A percentile compares a stretch with the other conserved stretches of the same genome.
Evolutionary conservation across 225 moss, liverwort and hornwort genomes (phyloP).

Genomic region (Bryoerythrophyllum caledonicum): DNA sequence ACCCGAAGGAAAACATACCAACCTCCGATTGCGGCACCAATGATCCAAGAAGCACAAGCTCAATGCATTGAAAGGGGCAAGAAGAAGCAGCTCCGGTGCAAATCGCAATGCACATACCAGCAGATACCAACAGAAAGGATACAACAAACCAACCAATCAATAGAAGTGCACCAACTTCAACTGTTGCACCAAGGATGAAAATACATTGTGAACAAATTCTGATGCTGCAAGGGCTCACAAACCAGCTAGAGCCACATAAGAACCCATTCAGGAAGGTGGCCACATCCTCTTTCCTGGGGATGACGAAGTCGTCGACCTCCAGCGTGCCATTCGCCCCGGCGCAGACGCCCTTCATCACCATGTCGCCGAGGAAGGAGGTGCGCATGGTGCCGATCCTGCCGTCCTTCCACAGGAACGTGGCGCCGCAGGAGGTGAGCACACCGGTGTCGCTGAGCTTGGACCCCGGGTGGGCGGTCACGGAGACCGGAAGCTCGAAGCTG

Average conservation of each 20-base stretch:
- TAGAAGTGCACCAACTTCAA: too few relatives aligned
- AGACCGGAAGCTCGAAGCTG: constrained; percentile 40
- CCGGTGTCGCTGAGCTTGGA: constrained; percentile 37
- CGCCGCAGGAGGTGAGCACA: constrained; percentile 49
- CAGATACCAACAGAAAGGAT: too few relatives aligned
- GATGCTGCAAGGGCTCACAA: neutral
- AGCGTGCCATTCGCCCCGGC: constrained; percentile 41
- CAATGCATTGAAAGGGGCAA: too few relatives aligned
- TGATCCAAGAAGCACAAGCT: neutral
- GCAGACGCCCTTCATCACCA: constrained; percentile 43
- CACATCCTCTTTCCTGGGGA: constrained; percentile 33
- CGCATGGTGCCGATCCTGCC: constrained; percentile 42
- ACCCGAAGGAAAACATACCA: neutral
- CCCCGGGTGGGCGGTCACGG: constrained; percentile 50
- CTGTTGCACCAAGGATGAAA: neutral
- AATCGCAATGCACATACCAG: too few relatives aligned
- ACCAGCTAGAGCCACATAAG: neutral
- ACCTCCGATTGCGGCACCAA: neutral
- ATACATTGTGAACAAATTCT: neutral
- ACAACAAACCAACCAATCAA: too few relatives aligned
- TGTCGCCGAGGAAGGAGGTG: constrained; percentile 47
- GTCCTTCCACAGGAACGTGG: constrained; percentile 35
- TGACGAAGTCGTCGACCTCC: constrained; percentile 57
- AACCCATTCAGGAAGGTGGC: constrained; percentile 30
- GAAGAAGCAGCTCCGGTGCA: too few relatives aligned